Percentiles rank a stretch among this genome's conserved stretches.
Conservation (phyloP, 2,329 filamentous ascomycete species). For the Pseudogymnoascus sp. region DNA sequence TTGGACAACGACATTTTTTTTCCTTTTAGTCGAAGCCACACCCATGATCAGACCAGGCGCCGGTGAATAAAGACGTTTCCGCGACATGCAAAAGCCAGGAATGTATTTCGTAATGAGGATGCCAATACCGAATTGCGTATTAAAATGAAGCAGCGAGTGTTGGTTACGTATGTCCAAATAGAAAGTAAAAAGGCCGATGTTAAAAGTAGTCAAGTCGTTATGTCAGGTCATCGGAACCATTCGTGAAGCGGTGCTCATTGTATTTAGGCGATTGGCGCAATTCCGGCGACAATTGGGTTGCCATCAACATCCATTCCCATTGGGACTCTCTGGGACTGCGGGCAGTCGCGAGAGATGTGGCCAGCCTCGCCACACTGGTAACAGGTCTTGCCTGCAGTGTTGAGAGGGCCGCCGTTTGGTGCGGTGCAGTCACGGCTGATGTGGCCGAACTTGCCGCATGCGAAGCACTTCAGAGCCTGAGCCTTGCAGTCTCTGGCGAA, state of each 20-base stretch:
- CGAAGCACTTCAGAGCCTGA: conserved; percentile 72
- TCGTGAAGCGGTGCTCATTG: conserved; percentile 20
- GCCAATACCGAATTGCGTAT: conserved; percentile 22
- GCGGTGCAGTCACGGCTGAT: conserved; percentile 76
- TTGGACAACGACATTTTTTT: neutral
- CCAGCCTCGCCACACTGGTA: conserved; percentile 95
- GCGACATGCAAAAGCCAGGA: conserved; percentile 16
- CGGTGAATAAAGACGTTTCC: conserved; percentile 24
- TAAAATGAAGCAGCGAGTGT: conserved; percentile 18
- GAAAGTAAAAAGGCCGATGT: conserved; percentile 26
- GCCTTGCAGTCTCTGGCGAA: conserved; percentile 92
- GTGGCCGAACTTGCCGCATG: conserved; percentile 59
- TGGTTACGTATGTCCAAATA: conserved; percentile 24
- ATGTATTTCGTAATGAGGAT: conserved; percentile 10
- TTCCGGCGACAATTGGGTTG: conserved; percentile 30
- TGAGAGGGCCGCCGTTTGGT: conserved; percentile 89
- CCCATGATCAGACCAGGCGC: conserved; percentile 27
- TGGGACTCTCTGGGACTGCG: conserved; percentile 50
- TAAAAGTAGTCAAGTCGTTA: conserved; percentile 17
- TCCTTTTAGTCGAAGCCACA: conserved; percentile 18
- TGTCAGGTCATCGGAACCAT: conserved; percentile 29
- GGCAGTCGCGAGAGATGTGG: conserved; percentile 93
- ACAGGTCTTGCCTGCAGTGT: conserved; percentile 96
- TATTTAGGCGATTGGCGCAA: conserved; percentile 38
- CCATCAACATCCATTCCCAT: conserved; percentile 36